Base-by-base conservation (phyloP, 2,329 filamentous ascomycete genomes). In the Phaeomoniella chlamydospora region DNA sequence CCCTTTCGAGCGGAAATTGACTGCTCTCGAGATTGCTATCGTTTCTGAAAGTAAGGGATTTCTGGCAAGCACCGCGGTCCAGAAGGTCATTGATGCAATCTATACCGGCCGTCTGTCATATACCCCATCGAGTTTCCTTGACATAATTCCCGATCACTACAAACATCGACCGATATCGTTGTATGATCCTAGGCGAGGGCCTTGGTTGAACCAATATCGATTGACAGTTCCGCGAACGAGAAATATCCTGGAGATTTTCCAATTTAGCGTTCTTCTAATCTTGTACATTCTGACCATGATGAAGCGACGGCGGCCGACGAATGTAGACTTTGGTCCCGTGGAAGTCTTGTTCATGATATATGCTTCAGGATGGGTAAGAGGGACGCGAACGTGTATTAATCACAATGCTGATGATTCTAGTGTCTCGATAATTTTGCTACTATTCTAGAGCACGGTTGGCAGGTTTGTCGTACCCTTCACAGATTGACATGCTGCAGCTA, bases 71-170 rank as follows among this genome's bases (percentile, higher is more conserved):
- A 80, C 80, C 1, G 79, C 83, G 2, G 87, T 80, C 43, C 80
- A 87, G 52, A 81, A 80, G 56, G 80, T 92, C 14, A 78, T 90
- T 18, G 74, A 82, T 45, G 83, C 82, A 34, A 85, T 92, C 32
- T 90, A 88, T 49, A 74, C 78, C 29, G 84, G 84, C 4, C 70
- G 80, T 19, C 72, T 92, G 41, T 77, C 86, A 22, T 90, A 90
- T 51, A 88, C 83, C 2, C 84, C 84, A 0, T 83, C 77, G 0
- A 76, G 77, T 0, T 86, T 84, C 52, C 74, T 88, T 53, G 80
- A 90, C 54, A 80, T 92, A 39, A 74, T 92, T 33, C 83, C 84
- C 1, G 84, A 90, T 52, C 76, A 80, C 46, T 92, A 90, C 64
- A 90, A 90, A 58, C 72, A 80, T 49, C 81, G 81, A 45, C 81